Percentiles rank a stretch among this genome's conserved stretches.
phyloP scores from a whole-genome alignment of 208 protist genomes.

The Porcisia hertigi region DNA sequence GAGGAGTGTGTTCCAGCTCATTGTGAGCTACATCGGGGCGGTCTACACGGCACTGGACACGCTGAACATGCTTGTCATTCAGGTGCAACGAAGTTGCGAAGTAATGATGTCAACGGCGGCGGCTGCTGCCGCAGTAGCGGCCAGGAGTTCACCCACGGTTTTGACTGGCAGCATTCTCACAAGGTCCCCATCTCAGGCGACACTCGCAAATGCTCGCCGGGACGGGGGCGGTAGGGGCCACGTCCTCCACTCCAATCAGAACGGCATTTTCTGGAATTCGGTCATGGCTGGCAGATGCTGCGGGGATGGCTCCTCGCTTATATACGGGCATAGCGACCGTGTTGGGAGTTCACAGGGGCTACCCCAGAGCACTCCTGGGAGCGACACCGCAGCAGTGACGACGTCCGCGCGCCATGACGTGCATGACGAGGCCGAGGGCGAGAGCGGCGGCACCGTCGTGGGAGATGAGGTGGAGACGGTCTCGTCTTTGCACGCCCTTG shows the following conservation, averaged over 20 bases:
- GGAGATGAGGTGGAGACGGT: constrained; percentile 13
- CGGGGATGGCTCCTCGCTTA: constrained; percentile 3
- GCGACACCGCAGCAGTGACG: background rate
- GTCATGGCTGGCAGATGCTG: background rate
- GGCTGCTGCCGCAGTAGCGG: constrained; percentile 19
- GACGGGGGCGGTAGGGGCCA: background rate
- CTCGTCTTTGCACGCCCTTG: constrained; percentile 18
- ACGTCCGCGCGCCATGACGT: background rate
- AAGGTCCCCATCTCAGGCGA: background rate
- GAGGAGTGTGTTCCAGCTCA: constrained; percentile 46
- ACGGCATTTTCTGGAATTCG: constrained; percentile 26
- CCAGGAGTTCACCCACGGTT: background rate
- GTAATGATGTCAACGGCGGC: constrained; percentile 31
- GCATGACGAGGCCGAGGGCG: constrained; percentile 13
- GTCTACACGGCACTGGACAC: constrained; percentile 46
- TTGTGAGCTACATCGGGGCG: constrained; percentile 61
- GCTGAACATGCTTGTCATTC: constrained; percentile 42
- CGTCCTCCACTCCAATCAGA: constrained; percentile 11
- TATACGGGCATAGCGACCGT: background rate
- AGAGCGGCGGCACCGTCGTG: constrained; percentile 3
- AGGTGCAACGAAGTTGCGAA: constrained; percentile 42
- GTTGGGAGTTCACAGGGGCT: background rate
- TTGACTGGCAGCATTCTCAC: background rate
- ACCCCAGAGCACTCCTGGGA: constrained; percentile 1
- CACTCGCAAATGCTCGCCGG: background rate